These are phyloP conservation scores for Nakaseomyces delphensis DNA, from an alignment of 1,139 yeast species.

Conservation along the genomic window DNA sequence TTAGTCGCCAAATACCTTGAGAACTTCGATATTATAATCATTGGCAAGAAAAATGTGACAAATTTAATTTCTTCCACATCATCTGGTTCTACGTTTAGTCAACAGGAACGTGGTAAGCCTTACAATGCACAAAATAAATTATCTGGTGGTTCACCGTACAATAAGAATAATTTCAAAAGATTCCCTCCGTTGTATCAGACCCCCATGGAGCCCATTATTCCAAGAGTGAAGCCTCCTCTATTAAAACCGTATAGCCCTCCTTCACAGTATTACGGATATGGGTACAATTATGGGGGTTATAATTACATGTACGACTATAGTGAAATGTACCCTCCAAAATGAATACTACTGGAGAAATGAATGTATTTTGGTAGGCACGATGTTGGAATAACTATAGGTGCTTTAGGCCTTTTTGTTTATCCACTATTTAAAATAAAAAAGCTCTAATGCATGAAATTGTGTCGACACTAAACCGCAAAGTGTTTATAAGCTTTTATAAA, in stretches of 20 bases:
- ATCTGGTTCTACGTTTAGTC: not conserved
- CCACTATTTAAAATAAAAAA: too few species aligned
- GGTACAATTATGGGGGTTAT: constrained; percentile 8
- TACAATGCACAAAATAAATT: not conserved
- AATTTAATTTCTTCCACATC: not conserved
- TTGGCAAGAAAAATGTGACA: constrained; percentile 1
- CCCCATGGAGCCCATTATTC: not conserved
- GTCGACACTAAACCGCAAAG: too few species aligned
- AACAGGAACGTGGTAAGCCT: not conserved
- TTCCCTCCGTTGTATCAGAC: not conserved
- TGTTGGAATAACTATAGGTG: not conserved
- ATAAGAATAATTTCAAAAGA: not conserved
- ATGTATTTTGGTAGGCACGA: too few species aligned
- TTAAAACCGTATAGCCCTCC: constrained; percentile 6
- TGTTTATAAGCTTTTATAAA: too few species aligned
- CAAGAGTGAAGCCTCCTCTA: not conserved
- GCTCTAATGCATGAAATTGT: too few species aligned
- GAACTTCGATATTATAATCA: not conserved
- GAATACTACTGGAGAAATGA: constrained; percentile 2
- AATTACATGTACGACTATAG: constrained; percentile 7
- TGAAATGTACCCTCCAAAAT: constrained; percentile 2
- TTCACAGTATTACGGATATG: constrained; percentile 7
- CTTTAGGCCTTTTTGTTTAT: not conserved
- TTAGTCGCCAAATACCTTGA: not conserved
- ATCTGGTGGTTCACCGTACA: not conserved